Evolutionary conservation across 2,329 filamentous ascomycete genomes (phyloP), one percentile per base, ranked within the genome.

Genomic region (Dothideomycetes sp.): DNA sequence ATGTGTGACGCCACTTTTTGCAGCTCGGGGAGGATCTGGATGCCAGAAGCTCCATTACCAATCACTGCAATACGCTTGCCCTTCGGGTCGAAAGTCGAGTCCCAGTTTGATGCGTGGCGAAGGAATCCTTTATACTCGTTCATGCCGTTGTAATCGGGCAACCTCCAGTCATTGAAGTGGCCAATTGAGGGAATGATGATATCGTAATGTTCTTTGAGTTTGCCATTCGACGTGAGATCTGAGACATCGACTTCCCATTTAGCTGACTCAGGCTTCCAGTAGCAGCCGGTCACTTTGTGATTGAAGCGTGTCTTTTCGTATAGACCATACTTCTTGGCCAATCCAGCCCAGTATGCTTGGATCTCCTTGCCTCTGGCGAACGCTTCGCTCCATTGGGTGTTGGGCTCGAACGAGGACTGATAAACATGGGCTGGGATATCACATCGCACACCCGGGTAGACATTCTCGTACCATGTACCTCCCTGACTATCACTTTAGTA

Each of bases 341-440:
- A 56, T 0, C 57, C 56, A 47, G 81, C 68, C 76, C 78, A 78
- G 52, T 86, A 86, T 12, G 73, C 67, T 5, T 68, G 61, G 43
- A 86, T 85, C 54, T 86, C 81, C 3, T 61, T 54, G 0, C 80
- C 80, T 29, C 73, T 72, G 0, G 80, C 73, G 50, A 82, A 85
- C 43, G 77, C 68, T 48, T 83, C 76, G 0, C 69, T 70, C 81
- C 81, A 86, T 47, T 81, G 66, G 0, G 69, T 72, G 41, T 84
- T 84, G 1, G 79, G 77, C 5, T 68, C 65, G 53, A 83, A 84
- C 0, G 74, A 76, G 7, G 72, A 73, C 51, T 84, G 79, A 49
- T 85, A 85, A 16, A 79, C 77, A 53, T 82, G 77, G 0, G 78
- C 72, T 0, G 80, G 77, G 12, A 84, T 73, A 53, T 84, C 79